Evolutionary conservation across 2,329 filamentous ascomycete species (phyloP), one percentile per base, ranked within the genome.

Genomic region (Leptodontidium sp.): DNA sequence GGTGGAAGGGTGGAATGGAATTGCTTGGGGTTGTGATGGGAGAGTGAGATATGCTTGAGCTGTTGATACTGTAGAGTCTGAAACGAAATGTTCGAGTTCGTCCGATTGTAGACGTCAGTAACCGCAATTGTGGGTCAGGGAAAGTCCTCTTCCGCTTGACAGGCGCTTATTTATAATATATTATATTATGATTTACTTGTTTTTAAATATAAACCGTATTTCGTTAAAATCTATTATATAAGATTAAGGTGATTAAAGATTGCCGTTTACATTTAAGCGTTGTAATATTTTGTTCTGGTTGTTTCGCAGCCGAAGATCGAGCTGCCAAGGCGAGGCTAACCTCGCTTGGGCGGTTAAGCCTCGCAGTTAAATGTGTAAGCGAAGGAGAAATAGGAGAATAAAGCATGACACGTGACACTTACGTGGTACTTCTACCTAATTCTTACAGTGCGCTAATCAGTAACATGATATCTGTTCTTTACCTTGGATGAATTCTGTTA

Each of bases 61-160:
- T 50, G 47, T 57, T 53, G 32, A 45, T 26, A 21, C 21, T 21
- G 21, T 21, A 53, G 32, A 53, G 17, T 32, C 15, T 55, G 21
- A 35, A 43, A 50, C 35, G 58, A 38, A 24, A 29, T 63, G 49
- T n/a, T 50, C 29, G 47, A 40, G 11, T 9, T 43, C 40, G n/a
- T 21, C 70, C 70, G 70, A 24, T 52, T 40, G 57, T 69, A 67
- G 67, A 62, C 70, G 70, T 47, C 17, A 57, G 63, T 71, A 69
- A 67, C 64, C 70, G 69, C 43, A 52, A 58, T 57, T 59, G 57
- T 43, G 57, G 57, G 57, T 43, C 57, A 21, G 57, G 57, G 57
- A 59, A 59, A 59, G 57, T 59, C 57, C 38, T 59, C 57, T 59
- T 38, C 57, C 57, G 45, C 26, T 45, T 9, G 11, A 40, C 1